A percentile compares a stretch with the other conserved stretches of the same genome.
These are phyloP conservation scores for Typha latifolia DNA, from an alignment of 176 grass and related monocot genomes.

Conservation along the genomic window DNA sequence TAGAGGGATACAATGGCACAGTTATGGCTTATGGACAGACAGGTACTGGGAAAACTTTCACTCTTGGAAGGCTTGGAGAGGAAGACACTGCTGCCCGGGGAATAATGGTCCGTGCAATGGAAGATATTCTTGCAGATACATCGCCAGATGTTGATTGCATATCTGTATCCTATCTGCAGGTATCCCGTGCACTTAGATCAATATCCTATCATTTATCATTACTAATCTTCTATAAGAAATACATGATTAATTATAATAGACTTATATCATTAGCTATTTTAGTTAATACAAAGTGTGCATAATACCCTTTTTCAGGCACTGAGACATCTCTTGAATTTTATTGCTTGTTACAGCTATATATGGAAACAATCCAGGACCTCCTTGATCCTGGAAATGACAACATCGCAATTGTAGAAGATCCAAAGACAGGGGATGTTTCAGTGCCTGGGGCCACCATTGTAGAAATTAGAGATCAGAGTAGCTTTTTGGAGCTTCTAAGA, in stretches of 20 bases:
- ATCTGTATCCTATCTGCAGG: slow-evolving; percentile 97
- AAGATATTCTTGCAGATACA: slow-evolving; percentile 93
- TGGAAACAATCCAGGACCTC: slow-evolving; percentile 99
- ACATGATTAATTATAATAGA: background rate
- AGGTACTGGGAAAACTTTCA: slow-evolving; percentile 99
- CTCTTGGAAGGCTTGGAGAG: slow-evolving; percentile 92
- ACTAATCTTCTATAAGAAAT: background rate
- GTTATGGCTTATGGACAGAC: slow-evolving; percentile 99
- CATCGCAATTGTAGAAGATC: slow-evolving; percentile 97
- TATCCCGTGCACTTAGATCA: slow-evolving; percentile 17
- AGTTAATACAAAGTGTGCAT: background rate
- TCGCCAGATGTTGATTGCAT: slow-evolving; percentile 57
- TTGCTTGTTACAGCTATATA: slow-evolving; percentile 63
- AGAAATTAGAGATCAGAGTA: slow-evolving; percentile 88
- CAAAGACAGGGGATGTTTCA: slow-evolving; percentile 92
- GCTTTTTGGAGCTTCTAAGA: slow-evolving; percentile 88
- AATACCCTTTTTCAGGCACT: background rate
- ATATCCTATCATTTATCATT: background rate
- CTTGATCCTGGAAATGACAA: slow-evolving; percentile 98
- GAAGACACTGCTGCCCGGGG: slow-evolving; percentile 91
- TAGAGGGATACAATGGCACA: slow-evolving; percentile 98
- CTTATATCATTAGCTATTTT: background rate
- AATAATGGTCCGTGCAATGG: slow-evolving; percentile 99
- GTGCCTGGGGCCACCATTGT: slow-evolving; percentile 78
- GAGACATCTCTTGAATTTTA: slow-evolving; percentile 1